These are phyloP conservation scores for Dunaliella sp. DNA, from an alignment of 139 green algal genomes.

Conservation along the genomic window DNA sequence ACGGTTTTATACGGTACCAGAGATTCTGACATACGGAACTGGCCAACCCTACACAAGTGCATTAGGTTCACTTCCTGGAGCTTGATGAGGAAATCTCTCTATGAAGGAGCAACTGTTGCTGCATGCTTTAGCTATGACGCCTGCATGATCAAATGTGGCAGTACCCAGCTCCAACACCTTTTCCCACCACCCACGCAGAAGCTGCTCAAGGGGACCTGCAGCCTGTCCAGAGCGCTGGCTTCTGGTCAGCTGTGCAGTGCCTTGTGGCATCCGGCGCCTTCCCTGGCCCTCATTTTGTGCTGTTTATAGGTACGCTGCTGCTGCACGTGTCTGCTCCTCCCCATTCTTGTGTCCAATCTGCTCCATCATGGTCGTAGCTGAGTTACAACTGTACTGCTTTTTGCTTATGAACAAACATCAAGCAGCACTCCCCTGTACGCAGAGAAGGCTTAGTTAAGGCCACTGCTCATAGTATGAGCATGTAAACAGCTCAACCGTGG, in stretches of 20 bases:
- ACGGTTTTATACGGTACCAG: too few relatives aligned
- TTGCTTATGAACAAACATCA: too few relatives aligned
- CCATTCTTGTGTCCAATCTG: background rate
- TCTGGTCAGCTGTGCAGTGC: background rate
- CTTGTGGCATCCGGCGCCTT: background rate
- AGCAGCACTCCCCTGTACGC: too few relatives aligned
- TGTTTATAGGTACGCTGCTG: background rate
- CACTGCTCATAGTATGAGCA: too few relatives aligned
- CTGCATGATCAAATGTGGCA: too few relatives aligned
- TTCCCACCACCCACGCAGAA: background rate
- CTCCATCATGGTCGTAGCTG: background rate
- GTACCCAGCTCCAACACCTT: too few relatives aligned
- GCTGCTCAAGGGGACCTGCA: background rate
- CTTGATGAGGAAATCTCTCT: background rate
- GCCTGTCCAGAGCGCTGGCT: background rate
- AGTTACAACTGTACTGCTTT: background rate
- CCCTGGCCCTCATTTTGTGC: conserved; percentile 2
- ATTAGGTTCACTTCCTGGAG: background rate
- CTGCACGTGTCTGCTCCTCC: background rate
- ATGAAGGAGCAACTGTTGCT: background rate
- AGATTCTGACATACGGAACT: too few relatives aligned
- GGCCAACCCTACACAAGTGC: background rate
- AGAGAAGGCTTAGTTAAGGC: background rate
- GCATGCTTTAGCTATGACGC: too few relatives aligned
- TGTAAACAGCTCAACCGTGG: too few relatives aligned